Evolutionary conservation across 1,139 yeast species (phyloP).

Genomic region (Kazachstania sp.): DNA sequence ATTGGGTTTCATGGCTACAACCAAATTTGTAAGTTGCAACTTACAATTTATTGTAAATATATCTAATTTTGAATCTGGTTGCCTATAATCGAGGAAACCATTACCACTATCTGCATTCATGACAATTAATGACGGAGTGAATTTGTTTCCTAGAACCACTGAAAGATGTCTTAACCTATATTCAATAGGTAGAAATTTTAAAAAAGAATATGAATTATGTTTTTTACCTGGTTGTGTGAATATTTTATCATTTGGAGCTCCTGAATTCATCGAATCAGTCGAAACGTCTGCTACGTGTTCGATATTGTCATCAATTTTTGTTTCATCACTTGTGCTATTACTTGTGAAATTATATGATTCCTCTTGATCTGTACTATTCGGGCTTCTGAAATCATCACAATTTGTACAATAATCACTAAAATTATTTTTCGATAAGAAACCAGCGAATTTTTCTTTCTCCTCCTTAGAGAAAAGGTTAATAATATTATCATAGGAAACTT

Average conservation of each 20-base stretch:
- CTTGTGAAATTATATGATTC: conserved; percentile 2
- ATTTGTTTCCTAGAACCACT: conserved; percentile 65
- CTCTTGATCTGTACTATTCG: conserved; percentile 5
- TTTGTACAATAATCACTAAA: conserved; percentile 8
- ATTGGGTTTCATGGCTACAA: conserved; percentile 60
- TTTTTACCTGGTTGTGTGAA: conserved; percentile 8
- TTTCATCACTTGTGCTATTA: conserved; percentile 1
- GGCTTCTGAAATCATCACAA: conserved; percentile 6
- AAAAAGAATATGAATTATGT: conserved; percentile 19
- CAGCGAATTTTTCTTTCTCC: conserved; percentile 23
- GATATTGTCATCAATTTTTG: not conserved
- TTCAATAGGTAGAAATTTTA: conserved; percentile 49
- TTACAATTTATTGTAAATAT: conserved; percentile 33
- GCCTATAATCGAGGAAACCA: conserved; percentile 52
- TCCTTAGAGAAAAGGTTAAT: conserved; percentile 37
- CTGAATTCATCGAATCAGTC: conserved; percentile 2
- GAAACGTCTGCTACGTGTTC: not conserved
- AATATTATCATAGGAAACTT: conserved; percentile 65
- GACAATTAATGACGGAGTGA: conserved; percentile 66
- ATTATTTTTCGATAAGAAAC: conserved; percentile 18
- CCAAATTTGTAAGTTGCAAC: conserved; percentile 30
- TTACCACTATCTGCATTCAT: conserved; percentile 48
- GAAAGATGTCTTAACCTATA: conserved; percentile 60
- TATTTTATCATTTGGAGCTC: conserved; percentile 18
- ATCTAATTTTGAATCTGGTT: conserved; percentile 47